Evolutionary conservation across 208 protist genomes (phyloP).

Genomic region (Acanthamoeba royreba): DNA sequence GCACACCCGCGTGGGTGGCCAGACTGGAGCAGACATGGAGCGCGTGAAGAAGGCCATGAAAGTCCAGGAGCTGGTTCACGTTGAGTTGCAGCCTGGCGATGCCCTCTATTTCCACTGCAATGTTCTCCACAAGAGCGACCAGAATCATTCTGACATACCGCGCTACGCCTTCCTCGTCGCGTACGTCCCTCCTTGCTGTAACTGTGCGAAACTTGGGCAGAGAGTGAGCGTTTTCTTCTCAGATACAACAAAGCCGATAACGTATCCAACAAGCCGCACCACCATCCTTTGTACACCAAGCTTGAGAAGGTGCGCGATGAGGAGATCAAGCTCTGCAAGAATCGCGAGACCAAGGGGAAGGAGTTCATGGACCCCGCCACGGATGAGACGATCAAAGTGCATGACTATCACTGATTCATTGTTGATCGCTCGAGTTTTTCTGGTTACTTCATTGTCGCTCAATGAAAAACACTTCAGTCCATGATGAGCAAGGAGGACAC

Average conservation of each 20-base stretch:
- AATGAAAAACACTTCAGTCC: too few relatives aligned
- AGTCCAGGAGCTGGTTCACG: neutral
- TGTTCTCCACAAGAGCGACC: conserved; percentile 10
- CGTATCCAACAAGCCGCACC: neutral
- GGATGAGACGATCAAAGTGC: neutral
- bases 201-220: neutral
- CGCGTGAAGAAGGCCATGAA: neutral
- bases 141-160: neutral
- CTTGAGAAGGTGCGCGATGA: neutral
- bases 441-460: too few relatives aligned
- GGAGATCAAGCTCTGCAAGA: neutral
- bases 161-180: conserved; percentile 14
- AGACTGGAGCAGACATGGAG: conserved; percentile 15
- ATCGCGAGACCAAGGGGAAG: neutral
- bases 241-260: conserved; percentile 35
- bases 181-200: neutral
- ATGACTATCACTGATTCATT: neutral
- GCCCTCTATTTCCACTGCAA: conserved; percentile 46
- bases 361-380: conserved; percentile 5
- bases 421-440: too few relatives aligned
- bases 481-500: neutral
- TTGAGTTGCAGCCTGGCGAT: conserved; percentile 23
- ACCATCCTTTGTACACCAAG: conserved; percentile 32
- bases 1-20: neutral
- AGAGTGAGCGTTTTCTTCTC: neutral